A percentile compares a stretch with the other conserved stretches of the same genome.
Evolutionary conservation across 208 protist species (phyloP).

Genomic region (Leishmania amazonensis): DNA sequence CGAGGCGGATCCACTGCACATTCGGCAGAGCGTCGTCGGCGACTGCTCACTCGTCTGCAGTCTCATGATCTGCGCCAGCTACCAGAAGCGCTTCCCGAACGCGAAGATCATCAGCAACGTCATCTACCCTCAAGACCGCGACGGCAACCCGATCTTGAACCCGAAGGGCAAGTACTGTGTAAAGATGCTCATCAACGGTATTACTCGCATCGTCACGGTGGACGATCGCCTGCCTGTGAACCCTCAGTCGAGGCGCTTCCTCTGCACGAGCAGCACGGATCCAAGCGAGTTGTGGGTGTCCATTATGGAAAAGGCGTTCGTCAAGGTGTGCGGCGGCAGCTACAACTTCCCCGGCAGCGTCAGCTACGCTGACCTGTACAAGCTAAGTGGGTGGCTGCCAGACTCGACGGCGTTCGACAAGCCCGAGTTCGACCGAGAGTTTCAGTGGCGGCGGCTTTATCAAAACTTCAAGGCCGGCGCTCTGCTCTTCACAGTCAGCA

Average conservation of each 20-base stretch:
- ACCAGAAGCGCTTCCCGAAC: slow-evolving; percentile 84
- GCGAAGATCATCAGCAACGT: slow-evolving; percentile 84
- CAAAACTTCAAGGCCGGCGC: slow-evolving; percentile 58
- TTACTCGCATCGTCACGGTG: slow-evolving; percentile 84
- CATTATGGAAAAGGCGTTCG: slow-evolving; percentile 88
- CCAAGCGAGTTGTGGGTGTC: slow-evolving; percentile 73
- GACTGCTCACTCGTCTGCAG: slow-evolving; percentile 90
- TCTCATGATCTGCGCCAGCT: slow-evolving; percentile 74
- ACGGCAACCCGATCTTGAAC: slow-evolving; percentile 78
- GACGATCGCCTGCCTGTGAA: slow-evolving; percentile 86
- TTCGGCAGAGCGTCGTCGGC: slow-evolving; percentile 84
- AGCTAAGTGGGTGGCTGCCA: slow-evolving; percentile 88
- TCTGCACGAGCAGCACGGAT: slow-evolving; percentile 52
- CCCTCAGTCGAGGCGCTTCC: slow-evolving; percentile 32
- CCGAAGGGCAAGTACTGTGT: slow-evolving; percentile 90
- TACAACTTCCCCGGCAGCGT: slow-evolving; percentile 88
- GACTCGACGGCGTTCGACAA: slow-evolving; percentile 48
- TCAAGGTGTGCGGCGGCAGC: slow-evolving; percentile 86
- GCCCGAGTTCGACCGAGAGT: slow-evolving; percentile 62
- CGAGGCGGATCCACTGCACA: slow-evolving; percentile 76
- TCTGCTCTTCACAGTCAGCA: slow-evolving; percentile 74
- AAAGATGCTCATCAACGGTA: slow-evolving; percentile 93
- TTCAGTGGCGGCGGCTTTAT: slow-evolving; percentile 75
- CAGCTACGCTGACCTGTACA: slow-evolving; percentile 87
- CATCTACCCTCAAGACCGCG: slow-evolving; percentile 86